Conservation (phyloP, 805 yeast genomes). For the Zygosaccharomyces bailii region DNA sequence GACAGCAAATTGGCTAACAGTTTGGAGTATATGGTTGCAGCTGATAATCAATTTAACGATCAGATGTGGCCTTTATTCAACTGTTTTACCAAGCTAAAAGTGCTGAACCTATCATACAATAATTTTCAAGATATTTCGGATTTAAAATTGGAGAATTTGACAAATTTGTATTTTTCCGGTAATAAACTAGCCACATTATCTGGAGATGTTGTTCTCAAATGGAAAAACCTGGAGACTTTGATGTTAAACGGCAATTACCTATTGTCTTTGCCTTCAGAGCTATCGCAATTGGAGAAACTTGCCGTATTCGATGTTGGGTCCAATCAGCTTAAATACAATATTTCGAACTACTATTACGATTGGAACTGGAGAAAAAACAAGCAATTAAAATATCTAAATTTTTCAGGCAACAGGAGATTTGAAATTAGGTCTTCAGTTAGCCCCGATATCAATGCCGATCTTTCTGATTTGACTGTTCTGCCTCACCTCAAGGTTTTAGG, state of each 20-base stretch:
- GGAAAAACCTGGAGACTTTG: constrained; percentile 56
- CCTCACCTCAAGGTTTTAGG: constrained; percentile 73
- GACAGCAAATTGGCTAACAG: constrained; percentile 43
- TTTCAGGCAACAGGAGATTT: constrained; percentile 88
- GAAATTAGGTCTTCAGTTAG: constrained; percentile 67
- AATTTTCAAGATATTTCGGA: constrained; percentile 76
- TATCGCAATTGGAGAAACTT: constrained; percentile 62
- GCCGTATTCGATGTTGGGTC: constrained; percentile 85
- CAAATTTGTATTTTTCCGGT: constrained; percentile 75
- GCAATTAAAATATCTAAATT: constrained; percentile 72
- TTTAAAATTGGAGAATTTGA: constrained; percentile 59
- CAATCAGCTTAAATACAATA: constrained; percentile 84
- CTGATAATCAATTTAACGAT: constrained; percentile 82
- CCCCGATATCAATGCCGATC: constrained; percentile 48
- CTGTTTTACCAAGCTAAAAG: constrained; percentile 51
- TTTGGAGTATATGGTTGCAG: constrained; percentile 56
- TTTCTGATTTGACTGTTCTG: constrained; percentile 64
- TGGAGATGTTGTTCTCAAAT: constrained; percentile 71
- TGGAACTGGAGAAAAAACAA: constrained; percentile 96
- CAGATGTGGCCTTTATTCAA: constrained; percentile 68
- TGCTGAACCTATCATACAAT: constrained; percentile 78
- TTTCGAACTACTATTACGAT: constrained; percentile 91
- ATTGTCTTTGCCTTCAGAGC: constrained; percentile 83
- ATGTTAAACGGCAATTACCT: constrained; percentile 81
- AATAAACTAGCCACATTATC: constrained; percentile 76